Evolutionary conservation across 208 protist genomes (phyloP), one percentile per base, ranked within the genome.

Genomic region (Leptomonas seymouri): DNA sequence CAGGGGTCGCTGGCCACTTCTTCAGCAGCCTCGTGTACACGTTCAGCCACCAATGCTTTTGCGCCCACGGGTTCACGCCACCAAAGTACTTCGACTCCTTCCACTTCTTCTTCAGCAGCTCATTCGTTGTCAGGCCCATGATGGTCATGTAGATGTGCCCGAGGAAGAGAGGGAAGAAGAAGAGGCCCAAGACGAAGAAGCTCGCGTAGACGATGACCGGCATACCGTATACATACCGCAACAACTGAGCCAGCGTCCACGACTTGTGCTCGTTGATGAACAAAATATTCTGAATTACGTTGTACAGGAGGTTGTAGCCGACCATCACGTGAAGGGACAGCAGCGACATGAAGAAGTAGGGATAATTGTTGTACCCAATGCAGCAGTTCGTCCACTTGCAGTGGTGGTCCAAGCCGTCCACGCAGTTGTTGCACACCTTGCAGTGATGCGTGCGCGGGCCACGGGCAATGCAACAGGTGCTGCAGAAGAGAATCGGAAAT

Each of bases 331-430:
- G 79, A 51, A 89, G 56, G 21, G 64, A 71, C 28, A 73, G 9
- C n/a, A 85, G 72, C 4, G 64, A 61, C 41, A 51, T 50, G 34
- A 85, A 66, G 64, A 93, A 93, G 57, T 65, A 84, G 28, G 60
- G 55, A 57, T 91, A 91, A 76, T 93, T 93, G 60, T 79, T 70
- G 28, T 65, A 60, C 11, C 87, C 87, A 12, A 91, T 78, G 68
- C 85, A 90, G 48, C 73, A 85, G 36, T 82, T 82, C 21, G 78
- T 88, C 87, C 87, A 91, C 11, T 51, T 55, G 61, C 87, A 91
- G 67, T 93, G 87, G 54, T 91, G 85, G 64, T 93, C 85, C 49
- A 89, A 74, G 36, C 71, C 69, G 50, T 90, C 84, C 2, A 91
- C 80, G 39, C 85, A 93, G 61, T 71, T 77, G 46, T 87, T 64